Evolutionary conservation across 768 basidiomycete species (phyloP), one percentile per base, ranked within the genome.

Genomic region (Rhodotorula paludigena): DNA sequence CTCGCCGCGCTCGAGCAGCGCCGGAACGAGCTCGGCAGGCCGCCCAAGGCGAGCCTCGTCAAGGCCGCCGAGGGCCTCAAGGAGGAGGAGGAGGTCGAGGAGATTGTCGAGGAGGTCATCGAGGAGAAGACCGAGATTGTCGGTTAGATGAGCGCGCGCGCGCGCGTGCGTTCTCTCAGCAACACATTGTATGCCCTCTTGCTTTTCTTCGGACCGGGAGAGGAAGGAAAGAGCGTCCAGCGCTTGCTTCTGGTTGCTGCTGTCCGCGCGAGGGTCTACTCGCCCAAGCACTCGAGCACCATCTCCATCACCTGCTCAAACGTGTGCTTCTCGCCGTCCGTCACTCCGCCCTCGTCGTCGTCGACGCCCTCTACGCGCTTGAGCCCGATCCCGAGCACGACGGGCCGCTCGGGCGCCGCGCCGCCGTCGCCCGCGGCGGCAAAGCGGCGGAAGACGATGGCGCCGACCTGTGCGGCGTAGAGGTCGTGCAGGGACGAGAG

Each of bases 391-490:
- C 89, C 90, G 42, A 94, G 84, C 0, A 93, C 80, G 12, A 93
- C 84, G 45, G 83, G 84, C 65, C 83, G 81, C 82, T 47, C 81
- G 60, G 83, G 74, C 73, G 38, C 23, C 59, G 71, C 75, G 10
- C 47, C n/a, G 1, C 82, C 80, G 89, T 33, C 57, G 5, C 49
- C n/a, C 0, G 33, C 49, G 23, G 15, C 35, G 11, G 32, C 48
- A 35, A 63, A 32, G 20, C 51, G 33, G 21, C 47, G 51, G 25
- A 92, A 96, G 11, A 92, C 77, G 36, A 93, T 81, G 0, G 90
- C 90, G 1, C 91, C 89, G 52, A 91, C 86, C 74, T 96, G 92
- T n/a, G 86, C 81, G 0, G 86, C 86, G 77, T 93, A 94, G 0
- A 94, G 81, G 42, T 86, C 85, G 75, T 93, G 84, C 32, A 94